Base-by-base conservation (phyloP, 768 basidiomycete species). In the Tubosaeta sp. region DNA sequence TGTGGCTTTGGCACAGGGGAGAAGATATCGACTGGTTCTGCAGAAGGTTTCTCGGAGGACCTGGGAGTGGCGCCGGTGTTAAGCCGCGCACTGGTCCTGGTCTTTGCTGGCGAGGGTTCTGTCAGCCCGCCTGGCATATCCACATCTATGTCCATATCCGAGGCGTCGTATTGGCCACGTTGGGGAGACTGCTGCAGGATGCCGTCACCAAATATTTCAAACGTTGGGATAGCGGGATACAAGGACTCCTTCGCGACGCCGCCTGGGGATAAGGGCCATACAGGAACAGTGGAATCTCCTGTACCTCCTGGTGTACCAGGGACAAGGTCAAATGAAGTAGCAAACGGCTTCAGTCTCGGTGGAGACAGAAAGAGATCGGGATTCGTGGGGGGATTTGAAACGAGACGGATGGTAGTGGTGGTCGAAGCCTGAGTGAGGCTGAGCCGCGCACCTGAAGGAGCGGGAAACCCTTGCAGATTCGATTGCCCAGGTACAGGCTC, bases 241-340 rank as follows among this genome's bases (percentile, higher is more conserved):
- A 79, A 42, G 2, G 67, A 65, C 45, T 63, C 64, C 53, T 51
- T 53, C 16, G 57, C 41, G 26, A 46, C 53, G 32, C 55, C 54
- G 26, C 59, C 41, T 4, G 66, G 77, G 0, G 78, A 74, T 29
- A 73, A 61, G 1, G 78, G 76, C 73, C 77, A 76, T 56, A 71
- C 64, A 45, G 66, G 64, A 14, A 68, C 58, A 1, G 60, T 11
- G 27, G 51, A 6, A 54, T 57, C 43, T 42, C 43, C 59, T 12
- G 56, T 42, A 4, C 53, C 62, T 5, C 66, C 60, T 0, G 84
- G 87, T 42, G 81, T 84, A 22, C 74, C 80, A 56, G 85, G 72
- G 17, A 79, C 76, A 27, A 90, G 73, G 55, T 90, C 86, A 57
- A 88, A 90, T 10, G 74, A 73, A 3, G 87, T 86, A 43, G 78